Conservation (phyloP, 192 early-diverging fungal genomes). For the Powellomyces hirtus region DNA sequence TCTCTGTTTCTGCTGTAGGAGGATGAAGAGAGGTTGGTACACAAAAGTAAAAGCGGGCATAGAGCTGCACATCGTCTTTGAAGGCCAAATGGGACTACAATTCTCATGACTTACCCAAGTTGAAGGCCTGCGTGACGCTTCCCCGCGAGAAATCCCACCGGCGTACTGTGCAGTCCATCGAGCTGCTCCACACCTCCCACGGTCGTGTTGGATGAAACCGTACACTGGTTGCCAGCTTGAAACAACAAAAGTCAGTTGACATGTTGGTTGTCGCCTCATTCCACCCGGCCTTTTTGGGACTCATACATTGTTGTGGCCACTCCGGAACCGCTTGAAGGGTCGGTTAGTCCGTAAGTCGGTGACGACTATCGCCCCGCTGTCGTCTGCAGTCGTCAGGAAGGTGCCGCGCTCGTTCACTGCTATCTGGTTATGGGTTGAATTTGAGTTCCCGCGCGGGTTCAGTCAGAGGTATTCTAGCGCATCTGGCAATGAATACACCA, state of each 20-base stretch:
- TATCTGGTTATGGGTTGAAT: neutral
- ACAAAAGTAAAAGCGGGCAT: too few relatives aligned
- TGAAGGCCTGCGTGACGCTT: neutral
- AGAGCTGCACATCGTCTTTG: neutral
- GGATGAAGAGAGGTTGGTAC: too few relatives aligned
- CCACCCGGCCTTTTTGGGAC: neutral
- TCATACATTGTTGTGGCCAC: constrained; percentile 11
- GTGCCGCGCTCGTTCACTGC: constrained; percentile 14
- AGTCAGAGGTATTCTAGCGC: neutral
- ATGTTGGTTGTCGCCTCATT: neutral
- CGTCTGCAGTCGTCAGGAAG: constrained; percentile 17
- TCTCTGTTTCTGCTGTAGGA: neutral
- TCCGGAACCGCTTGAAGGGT: constrained; percentile 27
- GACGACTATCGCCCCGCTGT: constrained; percentile 18
- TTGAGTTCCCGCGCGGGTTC: neutral
- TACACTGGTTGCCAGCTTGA: constrained; percentile 22
- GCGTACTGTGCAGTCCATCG: constrained; percentile 6
- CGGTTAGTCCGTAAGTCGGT: constrained; percentile 19
- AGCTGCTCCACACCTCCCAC: constrained; percentile 24
- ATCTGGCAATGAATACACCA: neutral
- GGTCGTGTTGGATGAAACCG: constrained; percentile 13
- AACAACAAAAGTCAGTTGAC: neutral
- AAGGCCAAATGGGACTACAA: too few relatives aligned
- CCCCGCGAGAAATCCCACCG: constrained; percentile 27
- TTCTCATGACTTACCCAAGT: too few relatives aligned